Conservation (phyloP, 169 alveolate genomes). For the Hammondia hammondi region DNA sequence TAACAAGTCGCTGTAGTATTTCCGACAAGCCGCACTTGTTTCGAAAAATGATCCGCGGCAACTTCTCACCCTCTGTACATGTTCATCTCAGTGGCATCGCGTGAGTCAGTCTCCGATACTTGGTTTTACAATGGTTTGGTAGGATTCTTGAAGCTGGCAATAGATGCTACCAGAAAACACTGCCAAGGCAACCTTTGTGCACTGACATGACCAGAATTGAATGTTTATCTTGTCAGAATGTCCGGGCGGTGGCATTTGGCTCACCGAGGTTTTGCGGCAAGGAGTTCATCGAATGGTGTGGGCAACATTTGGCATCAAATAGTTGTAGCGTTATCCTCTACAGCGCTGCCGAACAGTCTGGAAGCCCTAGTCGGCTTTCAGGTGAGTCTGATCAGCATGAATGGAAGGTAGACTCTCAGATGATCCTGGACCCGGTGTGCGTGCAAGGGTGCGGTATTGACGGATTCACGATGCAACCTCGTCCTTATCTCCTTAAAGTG, state of each 20-base stretch:
- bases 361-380: not conserved
- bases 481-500: not conserved
- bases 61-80: too few relatives aligned
- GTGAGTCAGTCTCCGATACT: too few relatives aligned
- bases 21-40: too few relatives aligned
- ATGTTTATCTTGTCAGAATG: not conserved
- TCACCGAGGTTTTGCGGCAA: slow-evolving; percentile 41
- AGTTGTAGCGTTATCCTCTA: slow-evolving; percentile 33
- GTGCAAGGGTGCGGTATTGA: slow-evolving; percentile 33
- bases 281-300: slow-evolving; percentile 10
- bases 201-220: not conserved
- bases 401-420: not conserved
- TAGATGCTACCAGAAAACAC: too few relatives aligned
- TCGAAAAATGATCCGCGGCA: too few relatives aligned
- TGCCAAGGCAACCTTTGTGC: too few relatives aligned
- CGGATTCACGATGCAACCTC: not conserved
- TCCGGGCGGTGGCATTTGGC: slow-evolving; percentile 37
- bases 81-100: too few relatives aligned
- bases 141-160: too few relatives aligned
- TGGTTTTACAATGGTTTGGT: too few relatives aligned
- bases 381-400: not conserved
- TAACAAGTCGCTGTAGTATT: too few relatives aligned
- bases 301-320: slow-evolving; percentile 9
- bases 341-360: not conserved
- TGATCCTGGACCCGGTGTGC: slow-evolving; percentile 39